Base-by-base conservation (phyloP, 1,284 basidiomycete species). In the Mrakiaceae sp. region DNA sequence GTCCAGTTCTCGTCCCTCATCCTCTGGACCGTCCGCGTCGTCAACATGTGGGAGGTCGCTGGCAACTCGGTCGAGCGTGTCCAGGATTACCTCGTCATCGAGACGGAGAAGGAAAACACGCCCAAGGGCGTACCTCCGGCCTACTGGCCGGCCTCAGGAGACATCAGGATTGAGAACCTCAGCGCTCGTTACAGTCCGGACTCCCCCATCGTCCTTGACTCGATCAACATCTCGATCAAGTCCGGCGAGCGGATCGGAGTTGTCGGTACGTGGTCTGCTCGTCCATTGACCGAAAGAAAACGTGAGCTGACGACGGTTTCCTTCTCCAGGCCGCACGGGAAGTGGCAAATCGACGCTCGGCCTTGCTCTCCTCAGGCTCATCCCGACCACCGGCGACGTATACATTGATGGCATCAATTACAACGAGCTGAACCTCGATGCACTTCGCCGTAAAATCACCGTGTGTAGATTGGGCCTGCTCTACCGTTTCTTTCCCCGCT, bases 81-180 rank as follows among this genome's bases (percentile, higher is more conserved):
- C 62, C 81, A 87, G 70, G 81, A 82, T 43, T 90, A 89, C 71
- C 73, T 87, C 56, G 74, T 78, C 11, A 87, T 88, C 64, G 86
- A 87, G 63, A 86, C 88, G 71, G 88, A 90, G 71, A 81, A 82
- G 1, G 77, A 79, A 63, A 71, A 80, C 0, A 79, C 78, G 0
- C 72, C 76, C 40, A 71, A 73, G 11, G 82, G 83, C 6, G 75
- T 79, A 54, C 87, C 87, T 44, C 86, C 88, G 3, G 87, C 87
- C 0, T 83, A 86, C 67, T 90, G 88, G 87, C 88, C 88, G 0
- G 80, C 84, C 0, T 86, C 83, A 51, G 88, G 88, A 4, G 79
- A 82, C 49, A 76, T 90, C 46, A 74, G 77, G 4, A 84, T 88
- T 0, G 82, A 88, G 68, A 79, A 73, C 44, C 70, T 78, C 0